Conservation (phyloP, 345 rosid genomes). For the Acer negundo region DNA sequence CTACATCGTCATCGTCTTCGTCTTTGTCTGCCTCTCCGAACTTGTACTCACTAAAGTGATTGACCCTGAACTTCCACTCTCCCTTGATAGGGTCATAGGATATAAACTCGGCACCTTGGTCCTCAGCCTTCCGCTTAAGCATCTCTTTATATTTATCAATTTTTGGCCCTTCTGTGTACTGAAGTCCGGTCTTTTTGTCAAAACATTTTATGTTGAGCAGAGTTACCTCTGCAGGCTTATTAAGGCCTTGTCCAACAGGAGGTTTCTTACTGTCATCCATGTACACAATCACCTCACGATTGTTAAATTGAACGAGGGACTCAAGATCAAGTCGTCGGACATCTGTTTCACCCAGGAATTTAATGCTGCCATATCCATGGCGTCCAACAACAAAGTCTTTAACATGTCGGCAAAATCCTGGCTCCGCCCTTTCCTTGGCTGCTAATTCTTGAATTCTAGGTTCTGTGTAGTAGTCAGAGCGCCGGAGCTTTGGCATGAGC, state of each 20-base stretch:
- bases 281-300: slow-evolving; percentile 94
- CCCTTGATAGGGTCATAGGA: slow-evolving; percentile 79
- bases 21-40: slow-evolving; percentile 49
- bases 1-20: slow-evolving; percentile 23
- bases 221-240: slow-evolving; percentile 94
- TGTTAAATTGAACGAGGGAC: slow-evolving; percentile 75
- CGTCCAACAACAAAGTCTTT: slow-evolving; percentile 87
- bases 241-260: slow-evolving; percentile 88
- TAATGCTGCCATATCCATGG: slow-evolving; percentile 84
- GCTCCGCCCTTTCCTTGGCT: slow-evolving; percentile 83
- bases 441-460: slow-evolving; percentile 91
- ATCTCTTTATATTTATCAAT: slow-evolving; percentile 78
- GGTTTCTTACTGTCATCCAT: slow-evolving; percentile 90
- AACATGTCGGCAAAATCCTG: slow-evolving; percentile 73
- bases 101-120: slow-evolving; percentile 86
- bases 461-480: slow-evolving; percentile 85
- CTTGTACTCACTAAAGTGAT: slow-evolving; percentile 75
- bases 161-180: slow-evolving; percentile 65
- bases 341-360: slow-evolving; percentile 86
- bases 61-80: slow-evolving; percentile 90
- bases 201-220: slow-evolving; percentile 89
- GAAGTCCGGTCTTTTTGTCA: slow-evolving; percentile 72
- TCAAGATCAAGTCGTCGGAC: slow-evolving; percentile 83
- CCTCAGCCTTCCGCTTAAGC: slow-evolving; percentile 83
- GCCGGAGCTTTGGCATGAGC: slow-evolving; percentile 84